Base-by-base conservation (phyloP, 331 rosid genomes). In the Quercus tomentella region DNA sequence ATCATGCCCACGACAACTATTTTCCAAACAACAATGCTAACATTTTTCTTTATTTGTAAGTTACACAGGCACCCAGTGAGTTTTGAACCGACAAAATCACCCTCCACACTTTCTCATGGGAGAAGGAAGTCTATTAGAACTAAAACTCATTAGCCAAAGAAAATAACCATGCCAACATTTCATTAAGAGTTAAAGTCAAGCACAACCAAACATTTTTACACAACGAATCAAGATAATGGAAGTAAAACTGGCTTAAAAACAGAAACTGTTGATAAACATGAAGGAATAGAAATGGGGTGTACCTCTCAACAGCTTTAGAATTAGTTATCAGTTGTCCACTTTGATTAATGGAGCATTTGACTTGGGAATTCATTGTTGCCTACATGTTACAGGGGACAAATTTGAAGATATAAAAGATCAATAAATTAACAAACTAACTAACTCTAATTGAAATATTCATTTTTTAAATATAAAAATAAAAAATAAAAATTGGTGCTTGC, bases 291-390 rank as follows among this genome's bases (percentile, higher is more conserved):
- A 69, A 77, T 30, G 49, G 49, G 73, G 80, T 89, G 17, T 79
- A 92, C 98, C 82, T 92, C 56, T 87, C 85, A 75, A 61, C 76
- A 78, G 85, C 84, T 52, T 74, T 76, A 28, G 89, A 74, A 77
- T 74, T 58, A 9, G 80, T 56, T 41, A 57, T 37, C 22, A 73
- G 72, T 74, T 82, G 77, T 62, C 82, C 75, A 66, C 69, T 82
- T 30, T 10, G 84, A 79, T 71, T 83, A 72, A 26, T 57, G 22
- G 84, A 86, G 70, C 85, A 84, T 31, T 51, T 81, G 49, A 78
- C 73, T 66, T 56, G 12, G n/a, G 67, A 62, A 57, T 62, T 18
- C 31, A 51, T 62, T 14, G 21, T 21, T 55, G 58, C 79, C 80
- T 72, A 22, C 5, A 54, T 56, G 63, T 76, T 77, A 21, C 43